Percentiles rank a stretch among this genome's conserved stretches.
Conservation (phyloP, 2,329 filamentous ascomycete species). For the Myriosclerotinia scirpicola region DNA sequence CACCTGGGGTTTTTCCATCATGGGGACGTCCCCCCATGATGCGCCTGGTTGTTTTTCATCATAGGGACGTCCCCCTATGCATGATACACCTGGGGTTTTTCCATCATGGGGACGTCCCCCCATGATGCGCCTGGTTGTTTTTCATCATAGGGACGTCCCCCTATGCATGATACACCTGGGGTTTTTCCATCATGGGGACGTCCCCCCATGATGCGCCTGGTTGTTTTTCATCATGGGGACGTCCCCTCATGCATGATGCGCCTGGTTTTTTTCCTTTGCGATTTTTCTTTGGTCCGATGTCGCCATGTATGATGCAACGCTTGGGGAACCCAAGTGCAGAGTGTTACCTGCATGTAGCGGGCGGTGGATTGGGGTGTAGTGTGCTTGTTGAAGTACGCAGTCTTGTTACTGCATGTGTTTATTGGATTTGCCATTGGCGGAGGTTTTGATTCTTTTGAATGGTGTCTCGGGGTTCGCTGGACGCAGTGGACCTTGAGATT, state of each 20-base stretch:
- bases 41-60: no score
- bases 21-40: no score
- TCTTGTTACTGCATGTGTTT: background rate
- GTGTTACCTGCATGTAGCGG: background rate
- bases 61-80: no score
- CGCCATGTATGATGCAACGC: background rate
- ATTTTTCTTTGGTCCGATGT: background rate
- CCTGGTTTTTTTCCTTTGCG: background rate
- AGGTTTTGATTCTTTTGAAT: background rate
- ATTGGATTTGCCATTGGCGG: background rate
- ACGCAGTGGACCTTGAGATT: background rate
- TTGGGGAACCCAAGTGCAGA: background rate
- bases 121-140: no score
- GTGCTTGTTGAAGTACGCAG: background rate
- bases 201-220: no score
- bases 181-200: no score
- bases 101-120: no score
- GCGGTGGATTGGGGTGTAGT: background rate
- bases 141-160: no score
- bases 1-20: no score
- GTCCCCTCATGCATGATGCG: conserved; percentile 1
- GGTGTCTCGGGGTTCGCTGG: background rate
- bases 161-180: no score
- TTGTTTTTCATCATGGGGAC: background rate
- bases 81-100: no score